These are phyloP conservation scores for Plantago lanceolata DNA, from an alignment of 305 asterid species.

Conservation along the genomic window DNA sequence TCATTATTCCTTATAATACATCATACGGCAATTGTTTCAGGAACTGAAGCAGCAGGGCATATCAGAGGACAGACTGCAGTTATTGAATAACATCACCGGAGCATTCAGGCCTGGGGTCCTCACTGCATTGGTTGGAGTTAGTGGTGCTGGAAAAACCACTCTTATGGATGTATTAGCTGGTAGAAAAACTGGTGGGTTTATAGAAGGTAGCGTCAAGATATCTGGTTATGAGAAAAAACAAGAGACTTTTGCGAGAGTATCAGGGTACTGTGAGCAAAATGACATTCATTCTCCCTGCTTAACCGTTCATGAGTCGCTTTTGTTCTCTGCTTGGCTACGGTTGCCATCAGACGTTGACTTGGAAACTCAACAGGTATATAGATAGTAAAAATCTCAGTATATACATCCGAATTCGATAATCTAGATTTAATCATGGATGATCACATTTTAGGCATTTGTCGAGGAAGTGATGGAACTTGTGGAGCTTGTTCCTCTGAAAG, in stretches of 20 bases:
- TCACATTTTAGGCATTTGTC: constrained; percentile 69
- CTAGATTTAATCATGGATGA: constrained; percentile 25
- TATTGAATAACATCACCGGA: constrained; percentile 74
- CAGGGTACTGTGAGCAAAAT: constrained; percentile 88
- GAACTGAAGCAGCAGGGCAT: constrained; percentile 91
- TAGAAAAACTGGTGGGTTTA: constrained; percentile 73
- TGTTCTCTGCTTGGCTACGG: constrained; percentile 91
- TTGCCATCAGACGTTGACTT: constrained; percentile 66
- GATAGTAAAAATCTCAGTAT: constrained; percentile 18
- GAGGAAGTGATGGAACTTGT: constrained; percentile 98
- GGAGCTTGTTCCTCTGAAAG: constrained; percentile 79
- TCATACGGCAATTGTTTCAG: constrained; percentile 38
- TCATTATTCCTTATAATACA: constrained; percentile 21
- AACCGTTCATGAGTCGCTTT: constrained; percentile 80
- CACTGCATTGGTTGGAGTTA: constrained; percentile 80
- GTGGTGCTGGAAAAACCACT: constrained; percentile 88
- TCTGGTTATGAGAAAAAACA: constrained; percentile 74
- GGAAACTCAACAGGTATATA: constrained; percentile 83
- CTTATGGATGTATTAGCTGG: constrained; percentile 91
- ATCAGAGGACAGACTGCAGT: constrained; percentile 67
- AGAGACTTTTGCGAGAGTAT: constrained; percentile 79
- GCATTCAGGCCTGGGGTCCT: constrained; percentile 82
- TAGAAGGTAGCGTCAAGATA: constrained; percentile 61
- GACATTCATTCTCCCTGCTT: constrained; percentile 95
- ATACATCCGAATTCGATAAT: constrained; percentile 23